Conservation (phyloP, 2,329 filamentous ascomycete genomes). For the Xylariaceae sp. region DNA sequence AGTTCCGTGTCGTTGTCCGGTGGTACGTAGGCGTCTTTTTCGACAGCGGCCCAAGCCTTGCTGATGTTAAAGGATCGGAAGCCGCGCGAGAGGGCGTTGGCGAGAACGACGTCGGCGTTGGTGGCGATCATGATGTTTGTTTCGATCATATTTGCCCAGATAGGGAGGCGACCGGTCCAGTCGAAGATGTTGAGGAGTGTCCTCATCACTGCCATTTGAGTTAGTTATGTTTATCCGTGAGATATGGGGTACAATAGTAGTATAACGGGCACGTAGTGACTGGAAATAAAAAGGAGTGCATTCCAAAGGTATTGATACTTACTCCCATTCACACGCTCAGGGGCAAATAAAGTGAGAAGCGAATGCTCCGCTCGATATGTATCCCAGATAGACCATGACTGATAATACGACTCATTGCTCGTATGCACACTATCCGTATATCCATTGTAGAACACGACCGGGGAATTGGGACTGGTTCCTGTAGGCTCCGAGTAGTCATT, state of each 20-base stretch:
- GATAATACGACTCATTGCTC: conserved; percentile 42
- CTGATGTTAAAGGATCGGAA: conserved; percentile 40
- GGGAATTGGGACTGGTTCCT: conserved; percentile 14
- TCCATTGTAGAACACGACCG: conserved; percentile 40
- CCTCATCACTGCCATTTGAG: conserved; percentile 36
- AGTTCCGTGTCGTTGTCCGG: conserved; percentile 40
- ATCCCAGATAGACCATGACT: conserved; percentile 48
- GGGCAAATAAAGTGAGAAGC: conserved; percentile 41
- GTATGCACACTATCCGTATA: conserved; percentile 42
- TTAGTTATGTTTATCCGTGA: neutral
- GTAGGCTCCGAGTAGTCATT: conserved; percentile 43
- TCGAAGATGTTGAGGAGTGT: conserved; percentile 41
- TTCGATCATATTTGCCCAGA: conserved; percentile 46
- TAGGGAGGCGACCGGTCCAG: conserved; percentile 42
- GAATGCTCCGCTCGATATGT: conserved; percentile 45
- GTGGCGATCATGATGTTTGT: conserved; percentile 49
- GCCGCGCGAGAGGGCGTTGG: conserved; percentile 41
- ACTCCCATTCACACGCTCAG: conserved; percentile 40
- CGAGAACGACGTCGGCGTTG: conserved; percentile 43
- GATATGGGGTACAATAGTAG: neutral
- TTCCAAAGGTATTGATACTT: neutral
- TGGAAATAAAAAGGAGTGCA: neutral
- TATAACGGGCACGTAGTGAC: neutral
- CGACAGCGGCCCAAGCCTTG: conserved; percentile 41
- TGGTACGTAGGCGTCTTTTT: conserved; percentile 41